These are phyloP conservation scores for Rhodosporidiobolus sp. DNA, from an alignment of 768 basidiomycete genomes.

Conservation along the genomic window DNA sequence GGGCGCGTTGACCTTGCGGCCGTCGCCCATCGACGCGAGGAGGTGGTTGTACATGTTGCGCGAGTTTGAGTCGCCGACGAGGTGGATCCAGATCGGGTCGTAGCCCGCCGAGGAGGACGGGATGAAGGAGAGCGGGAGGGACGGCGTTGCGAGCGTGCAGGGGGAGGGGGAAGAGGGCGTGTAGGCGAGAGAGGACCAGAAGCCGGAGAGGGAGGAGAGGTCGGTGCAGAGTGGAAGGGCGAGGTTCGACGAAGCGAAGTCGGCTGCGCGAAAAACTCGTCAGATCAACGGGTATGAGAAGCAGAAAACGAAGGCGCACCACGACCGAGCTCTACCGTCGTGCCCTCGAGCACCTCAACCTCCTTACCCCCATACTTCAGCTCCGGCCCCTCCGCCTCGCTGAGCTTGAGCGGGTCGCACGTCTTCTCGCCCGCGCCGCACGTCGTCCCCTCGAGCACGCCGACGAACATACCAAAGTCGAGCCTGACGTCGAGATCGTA, in stretches of 20 bases:
- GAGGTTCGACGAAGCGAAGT: not conserved
- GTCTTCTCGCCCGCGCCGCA: constrained; percentile 5
- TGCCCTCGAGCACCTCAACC: not conserved
- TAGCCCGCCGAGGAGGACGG: not conserved
- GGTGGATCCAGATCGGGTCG: constrained; percentile 26
- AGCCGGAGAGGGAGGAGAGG: constrained; percentile 26
- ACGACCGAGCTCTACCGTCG: not conserved
- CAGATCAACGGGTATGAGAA: not conserved
- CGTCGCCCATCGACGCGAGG: constrained; percentile 16
- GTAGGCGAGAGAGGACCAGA: constrained; percentile 20
- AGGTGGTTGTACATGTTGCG: constrained; percentile 31
- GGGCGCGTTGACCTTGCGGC: constrained; percentile 8
- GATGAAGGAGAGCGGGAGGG: constrained; percentile 8
- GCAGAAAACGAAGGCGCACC: not conserved
- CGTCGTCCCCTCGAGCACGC: not conserved
- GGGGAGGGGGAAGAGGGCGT: not conserved
- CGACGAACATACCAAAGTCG: constrained; percentile 28
- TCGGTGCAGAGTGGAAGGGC: constrained; percentile 11
- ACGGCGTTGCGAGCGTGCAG: constrained; percentile 25
- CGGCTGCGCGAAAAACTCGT: not conserved
- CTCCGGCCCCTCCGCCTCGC: constrained; percentile 1
- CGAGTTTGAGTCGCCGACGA: constrained; percentile 39
- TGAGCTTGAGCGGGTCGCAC: not conserved
- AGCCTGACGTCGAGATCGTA: constrained; percentile 31
- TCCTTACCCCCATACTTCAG: constrained; percentile 6